These are phyloP conservation scores for Teratosphaeria nubilosa DNA, from an alignment of 2,329 filamentous ascomycete genomes.

Conservation along the genomic window DNA sequence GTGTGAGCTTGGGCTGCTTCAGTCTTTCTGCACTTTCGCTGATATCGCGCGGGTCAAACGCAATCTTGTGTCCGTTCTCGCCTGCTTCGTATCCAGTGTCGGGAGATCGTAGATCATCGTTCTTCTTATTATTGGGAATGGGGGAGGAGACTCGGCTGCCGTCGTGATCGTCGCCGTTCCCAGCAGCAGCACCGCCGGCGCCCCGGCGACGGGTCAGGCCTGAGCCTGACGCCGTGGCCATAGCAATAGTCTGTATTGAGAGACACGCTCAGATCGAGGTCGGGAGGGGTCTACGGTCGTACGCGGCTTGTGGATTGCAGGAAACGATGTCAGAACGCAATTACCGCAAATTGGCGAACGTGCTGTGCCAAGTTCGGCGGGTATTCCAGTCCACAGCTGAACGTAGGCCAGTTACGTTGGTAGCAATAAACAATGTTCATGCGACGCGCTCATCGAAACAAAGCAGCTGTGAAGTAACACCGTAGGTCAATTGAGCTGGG, in stretches of 20 bases:
- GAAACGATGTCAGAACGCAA: background rate
- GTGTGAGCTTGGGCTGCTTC: constrained; percentile 95
- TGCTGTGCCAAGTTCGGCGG: background rate
- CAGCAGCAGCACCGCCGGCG: constrained; percentile 47
- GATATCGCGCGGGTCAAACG: constrained; percentile 92
- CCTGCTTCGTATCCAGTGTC: constrained; percentile 79
- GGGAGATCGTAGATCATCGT: constrained; percentile 40
- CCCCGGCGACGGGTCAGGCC: constrained; percentile 62
- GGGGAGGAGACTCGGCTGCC: constrained; percentile 58
- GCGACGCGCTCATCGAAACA: background rate
- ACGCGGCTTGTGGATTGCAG: background rate
- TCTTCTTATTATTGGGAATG: constrained; percentile 50
- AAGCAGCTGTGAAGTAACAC: background rate
- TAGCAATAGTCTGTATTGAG: constrained; percentile 18
- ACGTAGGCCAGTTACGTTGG: background rate
- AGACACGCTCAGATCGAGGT: background rate
- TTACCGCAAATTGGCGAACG: background rate
- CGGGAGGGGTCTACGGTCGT: background rate
- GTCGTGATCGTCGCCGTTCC: constrained; percentile 49
- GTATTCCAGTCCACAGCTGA: background rate
- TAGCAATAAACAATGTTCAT: background rate
- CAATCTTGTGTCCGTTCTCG: constrained; percentile 98
- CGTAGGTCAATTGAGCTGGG: too few relatives aligned
- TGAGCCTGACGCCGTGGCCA: constrained; percentile 62
- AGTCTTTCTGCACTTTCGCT: constrained; percentile 91